Conservation (phyloP, 805 yeast genomes). For the Starmerella kuoi region DNA sequence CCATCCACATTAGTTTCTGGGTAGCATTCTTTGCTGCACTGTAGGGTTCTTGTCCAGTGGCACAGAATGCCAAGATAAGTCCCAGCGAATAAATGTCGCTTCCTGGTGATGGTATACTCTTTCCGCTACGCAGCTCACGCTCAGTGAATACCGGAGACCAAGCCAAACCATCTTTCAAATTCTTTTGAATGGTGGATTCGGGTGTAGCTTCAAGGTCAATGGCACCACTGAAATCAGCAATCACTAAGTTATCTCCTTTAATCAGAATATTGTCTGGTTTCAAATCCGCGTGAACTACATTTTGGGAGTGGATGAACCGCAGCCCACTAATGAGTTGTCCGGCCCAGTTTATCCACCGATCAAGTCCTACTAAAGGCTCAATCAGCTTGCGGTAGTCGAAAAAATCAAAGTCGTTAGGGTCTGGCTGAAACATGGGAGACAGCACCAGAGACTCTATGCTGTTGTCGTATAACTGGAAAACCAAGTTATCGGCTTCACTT, state of each 20-base stretch:
- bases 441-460: constrained; percentile 10
- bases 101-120: constrained; percentile 26
- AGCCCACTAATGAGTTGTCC: constrained; percentile 22
- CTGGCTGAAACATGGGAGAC: constrained; percentile 4
- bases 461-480: constrained; percentile 18
- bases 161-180: constrained; percentile 20
- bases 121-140: constrained; percentile 33
- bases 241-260: constrained; percentile 26
- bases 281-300: constrained; percentile 38
- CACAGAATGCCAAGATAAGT: constrained; percentile 35
- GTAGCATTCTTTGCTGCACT: constrained; percentile 25
- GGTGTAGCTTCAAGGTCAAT: constrained; percentile 18
- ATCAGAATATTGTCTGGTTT: constrained; percentile 38
- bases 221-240: constrained; percentile 37
- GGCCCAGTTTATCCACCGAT: constrained; percentile 24
- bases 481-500: constrained; percentile 15
- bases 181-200: constrained; percentile 13
- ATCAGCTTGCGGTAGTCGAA: constrained; percentile 15
- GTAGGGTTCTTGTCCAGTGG: constrained; percentile 39
- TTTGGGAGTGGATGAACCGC: constrained; percentile 19
- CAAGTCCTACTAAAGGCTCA: constrained; percentile 22
- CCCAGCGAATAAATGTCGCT: constrained; percentile 41
- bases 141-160: constrained; percentile 36
- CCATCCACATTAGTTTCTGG: constrained; percentile 27
- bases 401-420: constrained; percentile 7